Evolutionary conservation across 805 yeast genomes (phyloP), one percentile per base, ranked within the genome.

Genomic region (Spathaspora passalidarum): DNA sequence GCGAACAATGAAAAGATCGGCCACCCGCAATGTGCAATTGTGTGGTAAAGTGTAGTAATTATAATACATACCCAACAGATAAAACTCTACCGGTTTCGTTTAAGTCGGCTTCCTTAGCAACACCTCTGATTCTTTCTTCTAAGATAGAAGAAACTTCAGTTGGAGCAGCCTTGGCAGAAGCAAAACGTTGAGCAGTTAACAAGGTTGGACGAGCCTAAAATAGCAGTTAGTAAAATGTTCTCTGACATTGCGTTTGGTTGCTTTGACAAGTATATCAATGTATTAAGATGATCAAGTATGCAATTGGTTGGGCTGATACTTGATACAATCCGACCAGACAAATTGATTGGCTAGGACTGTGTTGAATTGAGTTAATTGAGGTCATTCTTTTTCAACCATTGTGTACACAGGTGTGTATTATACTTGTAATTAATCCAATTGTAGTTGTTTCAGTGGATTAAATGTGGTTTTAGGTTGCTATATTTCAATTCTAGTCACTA

Each of bases 81-180:
- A 94, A 82, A 68, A 94, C 99, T 79, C 96, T 89, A 76, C 99
- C 99, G 71, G 99, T 95, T 80, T 94, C 99, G 76, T 94, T 89
- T 69, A 94, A 85, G 86, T 88, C 84, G 65, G 97, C 88, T 77
- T 92, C 98, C 67, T 89, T 94, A 56, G 96, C 84, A 65, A 92
- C 95, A 79, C 99, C 99, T 81, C 97, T 91, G 81, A 94, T 94
- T 80, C 96, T 90, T 77, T 94, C 96, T 81, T 94, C 99, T 69
- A 94, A 84, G 79, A 94, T 94, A 51, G 98, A 89, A 61, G 99
- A 91, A 59, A 94, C 99, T 81, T 94, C 99, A 61, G 98, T 94
- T 72, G 99, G 98, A 63, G 96, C 90, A 68, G 98, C 94, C 84
- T 94, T 94, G 60, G 94, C 91, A 50, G 91, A 82, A 68, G 97